Base-by-base conservation (phyloP, 305 asterid species). In the Solanum hybrid region DNA sequence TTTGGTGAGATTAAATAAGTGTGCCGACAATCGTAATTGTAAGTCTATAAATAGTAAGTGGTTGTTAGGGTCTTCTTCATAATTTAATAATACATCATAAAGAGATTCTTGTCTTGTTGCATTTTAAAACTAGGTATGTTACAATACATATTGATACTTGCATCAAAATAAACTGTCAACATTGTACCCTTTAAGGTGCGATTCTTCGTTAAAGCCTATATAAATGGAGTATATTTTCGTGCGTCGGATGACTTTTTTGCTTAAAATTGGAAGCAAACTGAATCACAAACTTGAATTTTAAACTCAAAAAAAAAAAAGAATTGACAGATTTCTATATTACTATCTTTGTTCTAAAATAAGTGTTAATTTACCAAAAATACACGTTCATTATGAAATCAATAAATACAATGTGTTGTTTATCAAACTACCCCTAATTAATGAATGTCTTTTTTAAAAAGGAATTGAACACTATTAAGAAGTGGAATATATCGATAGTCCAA, bases 11-110 rank as follows among this genome's bases (percentile, higher is more conserved):
- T 45, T 83, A 83, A 83, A 27, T 7, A 83, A 45, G 17, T 83
- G 29, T 45, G 75, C 75, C 75, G 39, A 83, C 75, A 29, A 15
- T 83, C 3, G 9, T 13, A 82, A 27, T 41, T 26, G 1, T 82
- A 39, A 82, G 24, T 82, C 87, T 17, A 83, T 29, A 41, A 83
- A 83, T 41, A 83, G 87, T 5, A 83, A 83, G 73, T 83, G 26
- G 38, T 83, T 83, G 73, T 41, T 83, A 27, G 17, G 37, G 20
- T 77, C 14, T 8, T 77, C 51, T 14, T 31, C 14, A 31, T 76
- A 8, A 17, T 20, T 17, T 17, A 77, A 77, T 9, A 76, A 15
- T 15, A 2, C 39, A 76, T 76, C 39, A 31, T 76, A 31, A 31
- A 31, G 81, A 31, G 24, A 76, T 76, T 76, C 81, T 15, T 76